phyloP scores from a whole-genome alignment of 2,329 filamentous ascomycete species.

The Cephalotrichum gorgonifer region DNA sequence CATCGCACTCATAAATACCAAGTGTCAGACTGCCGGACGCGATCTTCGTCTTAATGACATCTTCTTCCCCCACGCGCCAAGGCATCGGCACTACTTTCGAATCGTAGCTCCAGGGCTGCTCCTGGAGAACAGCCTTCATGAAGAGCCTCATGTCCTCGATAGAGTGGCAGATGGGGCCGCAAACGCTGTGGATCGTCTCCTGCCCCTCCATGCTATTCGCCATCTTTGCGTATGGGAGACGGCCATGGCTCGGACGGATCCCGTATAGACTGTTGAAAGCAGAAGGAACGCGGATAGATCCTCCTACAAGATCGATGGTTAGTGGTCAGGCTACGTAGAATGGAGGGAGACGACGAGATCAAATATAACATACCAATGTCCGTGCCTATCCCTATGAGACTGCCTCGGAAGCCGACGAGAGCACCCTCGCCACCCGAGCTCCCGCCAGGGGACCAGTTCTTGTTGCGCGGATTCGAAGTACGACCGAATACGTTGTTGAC shows the following conservation, averaged over 20 bases:
- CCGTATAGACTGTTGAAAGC: conserved; percentile 14
- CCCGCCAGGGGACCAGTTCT: conserved; percentile 50
- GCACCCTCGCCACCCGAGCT: conserved; percentile 48
- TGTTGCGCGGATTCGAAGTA: conserved; percentile 53
- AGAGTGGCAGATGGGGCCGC: conserved; percentile 27
- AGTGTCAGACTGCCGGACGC: conserved; percentile 14
- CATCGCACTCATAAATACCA: conserved; percentile 22
- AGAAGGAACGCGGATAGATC: conserved; percentile 14
- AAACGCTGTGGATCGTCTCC: conserved; percentile 22
- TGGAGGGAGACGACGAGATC: background rate
- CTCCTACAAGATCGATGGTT: conserved; percentile 9
- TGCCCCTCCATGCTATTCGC: conserved; percentile 9
- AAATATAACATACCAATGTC: conserved; percentile 23
- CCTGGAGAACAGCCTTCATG: conserved; percentile 24
- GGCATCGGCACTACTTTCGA: conserved; percentile 5
- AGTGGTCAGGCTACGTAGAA: background rate
- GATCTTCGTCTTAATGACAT: conserved; percentile 14
- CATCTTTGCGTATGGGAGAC: conserved; percentile 10
- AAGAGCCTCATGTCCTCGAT: conserved; percentile 27
- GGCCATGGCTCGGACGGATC: conserved; percentile 11
- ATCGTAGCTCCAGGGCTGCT: conserved; percentile 31
- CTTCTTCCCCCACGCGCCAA: conserved; percentile 12
- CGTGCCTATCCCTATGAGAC: conserved; percentile 27
- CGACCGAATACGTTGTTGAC: conserved; percentile 54
- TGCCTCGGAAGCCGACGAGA: conserved; percentile 28